Evolutionary conservation across 2,329 filamentous ascomycete genomes (phyloP), one percentile per base, ranked within the genome.

Genomic region (Apiospora pterosperma): DNA sequence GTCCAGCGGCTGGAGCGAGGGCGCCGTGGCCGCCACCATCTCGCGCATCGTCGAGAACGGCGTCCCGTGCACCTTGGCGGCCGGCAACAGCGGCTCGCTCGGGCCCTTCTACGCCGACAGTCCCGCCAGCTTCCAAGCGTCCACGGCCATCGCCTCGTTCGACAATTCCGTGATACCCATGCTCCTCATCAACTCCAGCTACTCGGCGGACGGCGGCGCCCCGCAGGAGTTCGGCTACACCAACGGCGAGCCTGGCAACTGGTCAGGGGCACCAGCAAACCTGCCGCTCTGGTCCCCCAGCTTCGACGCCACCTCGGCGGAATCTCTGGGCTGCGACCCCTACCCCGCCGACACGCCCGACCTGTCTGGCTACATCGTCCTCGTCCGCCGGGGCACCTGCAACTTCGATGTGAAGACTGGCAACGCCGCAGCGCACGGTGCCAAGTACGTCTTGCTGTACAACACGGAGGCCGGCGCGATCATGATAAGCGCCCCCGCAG

Each of bases 361-460:
- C 68, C 78, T 91, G 19, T 83, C 82, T 55, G 78, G 78, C 28
- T 78, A 84, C 61, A 83, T 91, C 41, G 86, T 88, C 4, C 81
- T 90, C 10, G 78, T 90, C 42, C 84, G 85, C 59, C 82, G 86
- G 28, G 87, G 87, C 60, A 81, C 76, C 10, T 90, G 88, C 73
- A 80, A 80, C 0, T 88, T 88, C 65, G 77, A 78, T 2, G 69
- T 79, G 14, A 89, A 90, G 77, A 81, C 81, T 2, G 71, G 76
- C 44, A 85, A 87, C 65, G 84, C 84, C 5, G 82, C 77, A 2
- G 80, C 78, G 7, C 80, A 80, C 60, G 88, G 88, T 12, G 88
- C 86, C 61, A 82, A 84, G 71, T 88, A 89, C 67, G 75, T 90
- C 63, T 75, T 90, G 68, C 78, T 88, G 69, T 90, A 89, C 75